A percentile compares a stretch with the other conserved stretches of the same genome.
phyloP scores from a whole-genome alignment of 345 rosid genomes.

The Gossypium mustelinum region DNA sequence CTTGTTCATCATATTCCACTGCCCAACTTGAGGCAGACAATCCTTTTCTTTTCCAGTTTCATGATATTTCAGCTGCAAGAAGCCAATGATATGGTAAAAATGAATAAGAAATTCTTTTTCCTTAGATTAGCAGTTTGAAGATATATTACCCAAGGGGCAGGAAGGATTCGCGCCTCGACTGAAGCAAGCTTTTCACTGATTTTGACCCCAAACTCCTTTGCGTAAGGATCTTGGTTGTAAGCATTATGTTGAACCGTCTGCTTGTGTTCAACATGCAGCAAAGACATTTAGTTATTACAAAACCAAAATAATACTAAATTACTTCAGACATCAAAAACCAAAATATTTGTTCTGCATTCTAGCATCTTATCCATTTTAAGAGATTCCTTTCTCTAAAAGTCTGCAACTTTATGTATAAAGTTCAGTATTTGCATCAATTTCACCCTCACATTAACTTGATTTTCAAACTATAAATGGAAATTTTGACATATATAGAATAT shows the following conservation, averaged over 20 bases:
- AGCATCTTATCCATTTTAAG: neutral
- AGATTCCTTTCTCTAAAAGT: neutral
- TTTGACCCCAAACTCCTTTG: constrained; percentile 90
- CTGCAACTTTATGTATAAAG: neutral
- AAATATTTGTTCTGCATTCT: neutral
- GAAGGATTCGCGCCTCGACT: constrained; percentile 98
- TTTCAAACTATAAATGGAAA: neutral
- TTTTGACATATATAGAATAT: neutral
- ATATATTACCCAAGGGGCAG: constrained; percentile 91
- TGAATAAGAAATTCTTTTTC: neutral
- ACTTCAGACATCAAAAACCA: neutral
- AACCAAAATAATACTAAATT: neutral
- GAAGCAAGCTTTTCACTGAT: constrained; percentile 91
- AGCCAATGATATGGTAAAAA: constrained; percentile 12
- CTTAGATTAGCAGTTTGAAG: neutral
- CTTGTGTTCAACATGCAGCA: constrained; percentile 12
- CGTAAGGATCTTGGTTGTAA: constrained; percentile 90
- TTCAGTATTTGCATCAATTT: neutral
- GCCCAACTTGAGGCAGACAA: constrained; percentile 97
- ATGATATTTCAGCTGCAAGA: constrained; percentile 85
- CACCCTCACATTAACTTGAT: neutral
- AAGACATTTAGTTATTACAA: neutral
- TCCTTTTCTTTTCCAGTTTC: constrained; percentile 98
- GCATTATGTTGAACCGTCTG: constrained; percentile 91
- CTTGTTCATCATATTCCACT: constrained; percentile 99